These are phyloP conservation scores for Lenwebbia sp. DNA, from an alignment of 345 rosid species.

Conservation along the genomic window DNA sequence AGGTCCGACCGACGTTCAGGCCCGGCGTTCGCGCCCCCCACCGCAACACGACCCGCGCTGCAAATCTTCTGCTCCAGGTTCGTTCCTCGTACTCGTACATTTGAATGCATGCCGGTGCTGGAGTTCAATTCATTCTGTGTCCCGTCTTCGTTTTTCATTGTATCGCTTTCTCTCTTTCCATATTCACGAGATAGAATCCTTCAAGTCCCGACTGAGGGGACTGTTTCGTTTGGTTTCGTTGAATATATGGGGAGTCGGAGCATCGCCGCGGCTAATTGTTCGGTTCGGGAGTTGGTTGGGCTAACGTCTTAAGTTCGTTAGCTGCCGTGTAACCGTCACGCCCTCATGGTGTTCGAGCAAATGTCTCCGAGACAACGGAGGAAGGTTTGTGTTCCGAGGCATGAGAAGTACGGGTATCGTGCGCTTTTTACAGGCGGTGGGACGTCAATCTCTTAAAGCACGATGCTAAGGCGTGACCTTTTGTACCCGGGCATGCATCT, in stretches of 20 bases:
- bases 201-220: neutral
- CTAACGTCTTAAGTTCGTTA: neutral
- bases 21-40: neutral
- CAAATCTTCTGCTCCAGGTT: neutral
- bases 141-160: neutral
- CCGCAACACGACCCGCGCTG: neutral
- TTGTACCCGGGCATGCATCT: neutral
- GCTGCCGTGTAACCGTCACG: neutral
- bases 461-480: neutral
- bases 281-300: neutral
- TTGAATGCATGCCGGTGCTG: neutral
- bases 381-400: neutral
- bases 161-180: neutral
- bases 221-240: neutral
- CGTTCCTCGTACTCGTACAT: neutral
- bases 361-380: neutral
- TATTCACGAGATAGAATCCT: neutral
- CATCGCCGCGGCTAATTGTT: neutral
- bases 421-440: neutral
- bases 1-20: neutral
- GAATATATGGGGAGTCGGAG: neutral
- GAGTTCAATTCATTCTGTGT: neutral
- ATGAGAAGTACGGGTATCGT: neutral
- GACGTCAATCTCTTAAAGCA: neutral
- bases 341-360: neutral